These are phyloP conservation scores for Aspergillus mulundensis DNA, from an alignment of 495 filamentous ascomycete genomes.

Conservation along the genomic window DNA sequence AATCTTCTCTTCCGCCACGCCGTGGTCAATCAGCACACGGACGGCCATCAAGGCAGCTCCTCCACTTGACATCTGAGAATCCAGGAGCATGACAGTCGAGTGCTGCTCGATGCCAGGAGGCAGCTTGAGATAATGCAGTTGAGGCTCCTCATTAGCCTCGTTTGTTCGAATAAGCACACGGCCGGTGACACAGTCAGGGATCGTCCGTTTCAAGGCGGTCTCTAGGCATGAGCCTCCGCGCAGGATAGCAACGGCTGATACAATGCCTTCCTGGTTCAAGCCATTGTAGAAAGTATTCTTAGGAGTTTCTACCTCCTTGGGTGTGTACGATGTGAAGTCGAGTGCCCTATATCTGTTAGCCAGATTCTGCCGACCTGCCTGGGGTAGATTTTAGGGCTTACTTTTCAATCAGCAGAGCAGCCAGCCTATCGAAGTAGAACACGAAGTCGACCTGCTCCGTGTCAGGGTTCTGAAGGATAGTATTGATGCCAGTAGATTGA, in stretches of 20 bases:
- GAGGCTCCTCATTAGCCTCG: slow-evolving; percentile 77
- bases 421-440: slow-evolving; percentile 90
- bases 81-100: slow-evolving; percentile 77
- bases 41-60: slow-evolving; percentile 96
- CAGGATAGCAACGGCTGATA: slow-evolving; percentile 83
- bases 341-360: slow-evolving; percentile 51
- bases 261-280: slow-evolving; percentile 58
- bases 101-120: slow-evolving; percentile 65
- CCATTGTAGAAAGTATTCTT: slow-evolving; percentile 63
- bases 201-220: slow-evolving; percentile 78
- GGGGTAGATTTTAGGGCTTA: slow-evolving; percentile 27
- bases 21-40: slow-evolving; percentile 87
- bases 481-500: slow-evolving; percentile 83
- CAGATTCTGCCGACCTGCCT: background rate
- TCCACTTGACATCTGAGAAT: slow-evolving; percentile 90
- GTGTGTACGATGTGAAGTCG: slow-evolving; percentile 63
- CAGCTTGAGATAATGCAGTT: slow-evolving; percentile 82
- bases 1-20: slow-evolving; percentile 79
- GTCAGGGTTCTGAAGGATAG: slow-evolving; percentile 77
- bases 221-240: slow-evolving; percentile 85
- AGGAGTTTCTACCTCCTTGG: slow-evolving; percentile 63
- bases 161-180: slow-evolving; percentile 89
- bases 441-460: slow-evolving; percentile 86
- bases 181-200: slow-evolving; percentile 88
- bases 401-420: slow-evolving; percentile 79